Evolutionary conservation across 78 protist genomes (phyloP).

Genomic region (Chrysochromulina tobinii): DNA sequence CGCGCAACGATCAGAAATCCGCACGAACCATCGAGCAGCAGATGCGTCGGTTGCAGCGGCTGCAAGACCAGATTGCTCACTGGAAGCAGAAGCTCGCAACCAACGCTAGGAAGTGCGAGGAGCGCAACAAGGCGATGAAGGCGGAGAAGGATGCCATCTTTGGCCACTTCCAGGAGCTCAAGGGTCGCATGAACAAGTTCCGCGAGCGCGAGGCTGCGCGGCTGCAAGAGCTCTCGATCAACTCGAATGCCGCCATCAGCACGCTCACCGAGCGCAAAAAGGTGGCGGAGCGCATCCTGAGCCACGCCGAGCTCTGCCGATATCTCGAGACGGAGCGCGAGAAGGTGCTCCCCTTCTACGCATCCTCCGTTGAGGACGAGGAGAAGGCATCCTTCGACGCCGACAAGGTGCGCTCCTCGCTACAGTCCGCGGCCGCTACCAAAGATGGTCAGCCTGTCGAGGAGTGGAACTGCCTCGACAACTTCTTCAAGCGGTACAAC

Average conservation of each 20-base stretch:
- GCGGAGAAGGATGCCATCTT: constrained; percentile 28
- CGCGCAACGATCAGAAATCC: not conserved
- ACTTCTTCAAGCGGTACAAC: constrained; percentile 55
- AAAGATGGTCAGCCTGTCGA: constrained; percentile 35
- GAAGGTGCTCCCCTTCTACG: constrained; percentile 52
- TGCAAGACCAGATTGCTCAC: constrained; percentile 46
- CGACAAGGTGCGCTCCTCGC: not conserved
- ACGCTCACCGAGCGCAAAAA: not conserved
- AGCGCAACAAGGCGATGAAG: constrained; percentile 56
- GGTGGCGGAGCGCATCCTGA: constrained; percentile 49
- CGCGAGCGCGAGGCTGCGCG: constrained; percentile 42
- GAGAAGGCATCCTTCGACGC: not conserved
- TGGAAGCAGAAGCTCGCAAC: constrained; percentile 46
- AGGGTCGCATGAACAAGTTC: constrained; percentile 59
- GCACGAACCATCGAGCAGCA: constrained; percentile 35
- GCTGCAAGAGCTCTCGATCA: constrained; percentile 45
- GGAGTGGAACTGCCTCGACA: constrained; percentile 43
- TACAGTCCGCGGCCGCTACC: not conserved
- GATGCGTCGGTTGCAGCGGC: constrained; percentile 45
- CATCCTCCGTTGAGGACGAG: not conserved
- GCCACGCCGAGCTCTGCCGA: constrained; percentile 61
- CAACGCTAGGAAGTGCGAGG: constrained; percentile 61
- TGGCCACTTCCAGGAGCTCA: constrained; percentile 56
- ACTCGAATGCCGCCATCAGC: constrained; percentile 26
- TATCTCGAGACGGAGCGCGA: constrained; percentile 77